These are phyloP conservation scores for Rubia yunnanensis DNA, from an alignment of 257 asterid species.

Conservation along the genomic window DNA sequence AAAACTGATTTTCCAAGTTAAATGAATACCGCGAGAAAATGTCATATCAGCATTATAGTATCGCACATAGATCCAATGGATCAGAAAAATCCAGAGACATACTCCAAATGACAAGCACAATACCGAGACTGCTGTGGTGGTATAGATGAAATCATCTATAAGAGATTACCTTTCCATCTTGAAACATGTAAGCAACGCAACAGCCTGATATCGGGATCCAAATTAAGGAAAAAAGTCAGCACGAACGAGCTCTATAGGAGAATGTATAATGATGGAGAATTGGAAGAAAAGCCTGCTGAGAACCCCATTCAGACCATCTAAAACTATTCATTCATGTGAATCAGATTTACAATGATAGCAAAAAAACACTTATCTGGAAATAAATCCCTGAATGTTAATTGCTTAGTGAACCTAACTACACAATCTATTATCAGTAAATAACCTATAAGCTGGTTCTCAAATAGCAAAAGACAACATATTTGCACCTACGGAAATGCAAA, in stretches of 20 bases:
- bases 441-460: neutral
- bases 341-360: too few species aligned
- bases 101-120: neutral
- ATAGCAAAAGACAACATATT: neutral
- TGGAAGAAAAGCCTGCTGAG: neutral
- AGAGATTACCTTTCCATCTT: slow-evolving; percentile 87
- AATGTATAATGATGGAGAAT: neutral
- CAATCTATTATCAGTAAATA: neutral
- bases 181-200: slow-evolving; percentile 89
- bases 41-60: neutral
- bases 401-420: neutral
- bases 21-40: neutral
- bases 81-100: neutral
- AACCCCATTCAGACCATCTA: neutral
- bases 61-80: too few species aligned
- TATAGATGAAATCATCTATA: slow-evolving; percentile 1
- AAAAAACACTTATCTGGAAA: too few species aligned
- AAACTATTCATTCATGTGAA: too few species aligned
- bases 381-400: neutral
- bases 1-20: neutral
- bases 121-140: neutral
- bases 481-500: neutral
- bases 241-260: slow-evolving; percentile 5
- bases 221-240: slow-evolving; percentile 11
- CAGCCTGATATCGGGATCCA: slow-evolving; percentile 86